These are phyloP conservation scores for Blepharisma japonicum DNA, from an alignment of 73 alveolate genomes.

Conservation along the genomic window DNA sequence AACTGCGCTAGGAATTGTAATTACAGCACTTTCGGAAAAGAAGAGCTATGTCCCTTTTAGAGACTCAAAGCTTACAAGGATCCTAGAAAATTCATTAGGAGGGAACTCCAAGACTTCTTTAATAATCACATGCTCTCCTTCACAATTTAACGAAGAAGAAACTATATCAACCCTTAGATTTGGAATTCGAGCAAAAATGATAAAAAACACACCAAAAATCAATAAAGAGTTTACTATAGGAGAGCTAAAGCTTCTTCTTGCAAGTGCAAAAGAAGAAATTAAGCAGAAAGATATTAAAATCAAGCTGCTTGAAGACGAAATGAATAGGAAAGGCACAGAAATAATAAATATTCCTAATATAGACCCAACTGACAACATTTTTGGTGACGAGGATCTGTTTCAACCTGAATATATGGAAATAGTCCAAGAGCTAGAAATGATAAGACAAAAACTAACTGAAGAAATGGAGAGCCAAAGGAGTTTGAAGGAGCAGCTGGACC, in stretches of 20 bases:
- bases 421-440: conserved; percentile 60
- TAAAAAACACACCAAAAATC: conserved; percentile 88
- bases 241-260: neutral
- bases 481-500: conserved; percentile 33
- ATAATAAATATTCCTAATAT: too few relatives aligned
- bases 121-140: conserved; percentile 67
- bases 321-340: too few relatives aligned
- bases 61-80: conserved; percentile 76
- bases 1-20: conserved; percentile 46
- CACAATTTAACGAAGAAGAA: conserved; percentile 80
- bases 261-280: too few relatives aligned
- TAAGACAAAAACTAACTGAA: conserved; percentile 60
- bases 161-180: conserved; percentile 85
- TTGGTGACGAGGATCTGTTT: conserved; percentile 28
- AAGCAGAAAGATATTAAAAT: too few relatives aligned
- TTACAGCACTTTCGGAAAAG: conserved; percentile 45
- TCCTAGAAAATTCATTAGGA: conserved; percentile 79
- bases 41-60: conserved; percentile 63
- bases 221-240: conserved; percentile 80
- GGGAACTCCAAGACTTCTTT: conserved; percentile 89
- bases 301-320: too few relatives aligned
- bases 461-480: conserved; percentile 37
- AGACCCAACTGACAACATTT: too few relatives aligned
- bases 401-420: conserved; percentile 79
- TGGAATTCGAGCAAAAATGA: conserved; percentile 89